Evolutionary conservation across 805 yeast species (phyloP).

Genomic region (Candida easanensis): DNA sequence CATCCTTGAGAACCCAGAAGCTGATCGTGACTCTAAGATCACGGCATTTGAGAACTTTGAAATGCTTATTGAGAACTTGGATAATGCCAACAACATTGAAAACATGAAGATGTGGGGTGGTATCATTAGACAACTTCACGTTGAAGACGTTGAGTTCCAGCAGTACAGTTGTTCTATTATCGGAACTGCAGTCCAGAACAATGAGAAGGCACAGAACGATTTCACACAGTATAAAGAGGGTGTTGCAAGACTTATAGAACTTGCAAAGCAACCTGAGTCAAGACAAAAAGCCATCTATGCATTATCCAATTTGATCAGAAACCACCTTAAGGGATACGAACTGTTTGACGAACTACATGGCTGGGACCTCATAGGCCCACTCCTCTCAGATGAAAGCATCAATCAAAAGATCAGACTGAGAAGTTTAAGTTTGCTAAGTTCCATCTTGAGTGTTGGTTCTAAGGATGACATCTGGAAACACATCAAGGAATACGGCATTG

Average conservation of each 20-base stretch:
- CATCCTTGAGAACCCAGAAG: constrained; percentile 56
- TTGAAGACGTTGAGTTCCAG: constrained; percentile 43
- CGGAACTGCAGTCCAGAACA: constrained; percentile 93
- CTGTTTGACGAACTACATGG: constrained; percentile 60
- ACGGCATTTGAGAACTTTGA: constrained; percentile 88
- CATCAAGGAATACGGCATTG: constrained; percentile 32
- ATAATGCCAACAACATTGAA: constrained; percentile 91
- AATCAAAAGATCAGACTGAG: constrained; percentile 48
- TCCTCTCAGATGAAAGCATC: constrained; percentile 19
- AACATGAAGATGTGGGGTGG: constrained; percentile 79
- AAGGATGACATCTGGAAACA: constrained; percentile 37
- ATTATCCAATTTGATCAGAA: constrained; percentile 67
- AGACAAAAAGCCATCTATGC: constrained; percentile 75
- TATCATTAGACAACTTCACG: constrained; percentile 51
- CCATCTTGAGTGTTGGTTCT: constrained; percentile 52
- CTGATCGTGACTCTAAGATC: constrained; percentile 59
- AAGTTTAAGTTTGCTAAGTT: constrained; percentile 54
- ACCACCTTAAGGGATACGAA: constrained; percentile 54
- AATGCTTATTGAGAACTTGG: constrained; percentile 88
- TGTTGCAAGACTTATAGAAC: constrained; percentile 40
- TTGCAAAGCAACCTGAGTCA: constrained; percentile 32
- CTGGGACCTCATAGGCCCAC: constrained; percentile 49
- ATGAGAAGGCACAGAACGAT: constrained; percentile 68
- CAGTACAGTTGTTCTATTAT: constrained; percentile 67
- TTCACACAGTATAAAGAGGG: constrained; percentile 53